A percentile compares a stretch with the other conserved stretches of the same genome.
Evolutionary conservation across 2,329 filamentous ascomycete genomes (phyloP).

Genomic region (Aciculosporium take): DNA sequence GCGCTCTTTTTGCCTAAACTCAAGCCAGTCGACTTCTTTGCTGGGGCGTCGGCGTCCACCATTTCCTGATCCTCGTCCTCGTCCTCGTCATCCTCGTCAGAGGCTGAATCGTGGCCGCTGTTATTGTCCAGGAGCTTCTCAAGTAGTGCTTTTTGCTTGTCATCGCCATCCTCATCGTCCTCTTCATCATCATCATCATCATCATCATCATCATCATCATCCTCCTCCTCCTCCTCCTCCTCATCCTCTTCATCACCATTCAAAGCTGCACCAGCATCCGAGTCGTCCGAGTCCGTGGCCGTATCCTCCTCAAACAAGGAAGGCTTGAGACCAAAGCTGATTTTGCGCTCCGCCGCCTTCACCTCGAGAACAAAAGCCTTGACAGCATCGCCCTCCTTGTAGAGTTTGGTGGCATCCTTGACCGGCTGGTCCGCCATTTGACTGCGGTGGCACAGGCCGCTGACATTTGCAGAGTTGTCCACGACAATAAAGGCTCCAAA

Average conservation of each 20-base stretch:
- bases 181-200: constrained; percentile 31
- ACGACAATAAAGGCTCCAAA: constrained; percentile 91
- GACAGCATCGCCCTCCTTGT: constrained; percentile 80
- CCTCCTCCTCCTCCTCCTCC: constrained; percentile 35
- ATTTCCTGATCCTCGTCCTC: constrained; percentile 28
- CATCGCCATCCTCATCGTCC: constrained; percentile 28
- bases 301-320: constrained; percentile 63
- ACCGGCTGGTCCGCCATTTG: constrained; percentile 80
- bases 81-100: constrained; percentile 25
- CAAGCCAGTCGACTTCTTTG: constrained; percentile 19
- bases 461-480: constrained; percentile 75
- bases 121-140: constrained; percentile 29
- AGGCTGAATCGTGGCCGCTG: constrained; percentile 27
- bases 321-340: constrained; percentile 85
- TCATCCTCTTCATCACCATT: constrained; percentile 34
- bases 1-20: constrained; percentile 64
- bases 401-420: constrained; percentile 75
- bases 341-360: constrained; percentile 57
- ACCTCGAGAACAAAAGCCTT: constrained; percentile 80
- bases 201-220: constrained; percentile 30
- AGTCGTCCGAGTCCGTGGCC: constrained; percentile 32
- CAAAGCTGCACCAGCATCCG: constrained; percentile 31
- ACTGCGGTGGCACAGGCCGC: constrained; percentile 81
- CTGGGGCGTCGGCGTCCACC: constrained; percentile 26
- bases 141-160: constrained; percentile 18